Evolutionary conservation across 2,329 filamentous ascomycete species (phyloP), one percentile per base, ranked within the genome.

Genomic region (Sclerotinia trifoliorum): DNA sequence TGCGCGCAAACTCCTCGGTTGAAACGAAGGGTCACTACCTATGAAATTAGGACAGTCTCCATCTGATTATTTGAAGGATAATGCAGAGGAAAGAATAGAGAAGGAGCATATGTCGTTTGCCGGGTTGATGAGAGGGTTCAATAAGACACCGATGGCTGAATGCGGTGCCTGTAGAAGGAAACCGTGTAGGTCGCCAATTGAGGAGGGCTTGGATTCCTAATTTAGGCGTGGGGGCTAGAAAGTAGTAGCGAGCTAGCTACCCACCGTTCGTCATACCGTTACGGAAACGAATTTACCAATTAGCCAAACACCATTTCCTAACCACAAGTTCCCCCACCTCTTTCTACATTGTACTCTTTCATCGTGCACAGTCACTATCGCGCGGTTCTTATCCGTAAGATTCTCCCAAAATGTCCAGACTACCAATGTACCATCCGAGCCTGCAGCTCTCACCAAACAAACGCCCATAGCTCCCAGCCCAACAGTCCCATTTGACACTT

Each of bases 161-260:
- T 4, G 88, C 80, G 0, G 80, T 80, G 0, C 87, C 87, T 2
- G 85, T 87, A 87, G 72, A 85, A 86, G 3, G 86, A 87, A 0
- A 86, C 84, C 84, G 0, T 86, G 84, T 0, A 90, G 83, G 64
- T 89, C 90, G 0, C 87, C 87, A 76, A 88, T 84, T 24, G 44
- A 62, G 6, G 58, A 35, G 24, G 24, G 44, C 44, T 35, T 62
- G 10, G 3, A 35, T 49, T 29, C n/a, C 58, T 19, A 42, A 49
- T 21, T 46, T 46, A 13, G 58, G 39, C 11, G 58, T n/a, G 24
- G 48, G 58, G 24, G 58, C 49, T 5, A 62, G 24, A 3, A 90
- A 80, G 67, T 87, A 90, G 89, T 86, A 2, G 90, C 87, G 0
- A 89, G 83, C 88, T 87, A 90, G 76, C 81, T 29, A 29, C 29